Evolutionary conservation across 495 filamentous ascomycete species (phyloP), one percentile per base, ranked within the genome.

Genomic region (Aspergillus funiculosus): DNA sequence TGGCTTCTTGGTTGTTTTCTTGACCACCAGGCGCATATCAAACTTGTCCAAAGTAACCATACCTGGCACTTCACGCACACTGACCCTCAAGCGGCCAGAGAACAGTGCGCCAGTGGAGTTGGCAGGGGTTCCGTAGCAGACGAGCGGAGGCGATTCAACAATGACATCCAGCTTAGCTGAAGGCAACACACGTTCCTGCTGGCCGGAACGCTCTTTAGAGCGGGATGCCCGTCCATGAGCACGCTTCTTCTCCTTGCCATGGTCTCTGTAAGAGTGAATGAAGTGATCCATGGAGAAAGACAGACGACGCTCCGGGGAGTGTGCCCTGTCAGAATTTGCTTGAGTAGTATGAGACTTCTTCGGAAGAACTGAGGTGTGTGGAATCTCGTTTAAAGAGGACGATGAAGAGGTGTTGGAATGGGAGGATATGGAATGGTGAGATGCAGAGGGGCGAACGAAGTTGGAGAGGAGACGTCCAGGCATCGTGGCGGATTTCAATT

Each of bases 81-180:
- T 63, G n/a, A 95, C 61, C 46, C 81, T 77, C 48, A 97, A 67
- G 45, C 88, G 87, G 28, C 89, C 90, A 1, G 88, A 94, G 29
- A 97, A 78, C 27, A 99, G 67, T 5, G 92, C 89, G 40, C 92
- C 92, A 5, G 82, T 86, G 18, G 89, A 95, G 51, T 75, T 76
- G 36, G 81, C 72, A 1, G 87, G 73, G 6, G 74, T 68, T 14
- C 87, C 89, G 56, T 90, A 89, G 68, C 94, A 83, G 11, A 95
- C 78, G 7, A 91, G 69, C 1, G 92, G 92, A 0, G 92, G 88
- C 2, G 88, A 94, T 68, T 99, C 92, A 44, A 96, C 85, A 26
- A 80, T 71, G 64, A 91, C 80, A 18, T 82, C 77, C 39, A 95
- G 61, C 37, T 77, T 80, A n/a, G 79, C 79, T 0, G 71, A 60